A percentile compares a stretch with the other conserved stretches of the same genome.
phyloP scores from a whole-genome alignment of 805 yeast species.

The Saccharomycopsis guyanensis region DNA sequence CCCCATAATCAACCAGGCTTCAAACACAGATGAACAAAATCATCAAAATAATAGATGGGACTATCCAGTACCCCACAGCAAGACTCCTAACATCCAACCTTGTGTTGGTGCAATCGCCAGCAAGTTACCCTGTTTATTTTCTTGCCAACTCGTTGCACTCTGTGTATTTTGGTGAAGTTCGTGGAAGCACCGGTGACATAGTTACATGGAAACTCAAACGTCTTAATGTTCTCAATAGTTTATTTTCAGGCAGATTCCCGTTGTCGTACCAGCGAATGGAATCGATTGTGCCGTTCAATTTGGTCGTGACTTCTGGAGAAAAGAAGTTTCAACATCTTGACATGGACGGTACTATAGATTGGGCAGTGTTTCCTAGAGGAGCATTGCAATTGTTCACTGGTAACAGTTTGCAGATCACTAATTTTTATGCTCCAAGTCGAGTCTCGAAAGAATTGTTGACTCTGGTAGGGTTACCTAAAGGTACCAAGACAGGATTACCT shows the following conservation, averaged over 20 bases:
- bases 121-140: conserved; percentile 28
- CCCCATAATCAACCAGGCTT: too few species aligned
- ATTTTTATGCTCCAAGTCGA: conserved; percentile 33
- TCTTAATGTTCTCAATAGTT: conserved; percentile 34
- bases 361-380: conserved; percentile 46
- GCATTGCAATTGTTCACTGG: conserved; percentile 49
- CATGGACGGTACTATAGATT: conserved; percentile 54
- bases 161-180: conserved; percentile 27
- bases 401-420: conserved; percentile 36
- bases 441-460: conserved; percentile 26
- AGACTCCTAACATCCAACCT: not conserved
- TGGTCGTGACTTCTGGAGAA: conserved; percentile 17
- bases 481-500: conserved; percentile 1
- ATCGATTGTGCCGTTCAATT: conserved; percentile 38
- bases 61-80: not conserved
- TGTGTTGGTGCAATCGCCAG: not conserved
- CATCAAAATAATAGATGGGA: not conserved
- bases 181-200: conserved; percentile 26
- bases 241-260: conserved; percentile 37
- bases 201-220: conserved; percentile 23
- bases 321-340: conserved; percentile 31
- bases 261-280: conserved; percentile 41
- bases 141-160: conserved; percentile 44
- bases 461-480: not conserved
- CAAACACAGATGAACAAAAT: conserved; percentile 48